A percentile compares a stretch with the other conserved stretches of the same genome.
Evolutionary conservation across 2,329 filamentous ascomycete species (phyloP).

Genomic region (Colletotrichum kahawae): DNA sequence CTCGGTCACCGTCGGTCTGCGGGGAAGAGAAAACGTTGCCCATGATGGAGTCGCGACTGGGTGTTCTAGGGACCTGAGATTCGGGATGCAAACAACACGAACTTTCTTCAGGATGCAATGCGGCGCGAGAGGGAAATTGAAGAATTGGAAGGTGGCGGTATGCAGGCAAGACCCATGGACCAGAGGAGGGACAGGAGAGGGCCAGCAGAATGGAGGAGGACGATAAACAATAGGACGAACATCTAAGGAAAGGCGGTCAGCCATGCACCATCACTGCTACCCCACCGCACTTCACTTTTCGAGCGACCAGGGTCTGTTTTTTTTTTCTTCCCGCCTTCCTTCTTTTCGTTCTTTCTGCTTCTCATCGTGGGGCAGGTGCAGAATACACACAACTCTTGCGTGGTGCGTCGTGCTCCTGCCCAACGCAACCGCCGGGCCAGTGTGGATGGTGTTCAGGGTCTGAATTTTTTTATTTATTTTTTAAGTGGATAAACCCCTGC

Average conservation of each 20-base stretch:
- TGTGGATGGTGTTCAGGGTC: slow-evolving; percentile 6
- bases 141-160: neutral
- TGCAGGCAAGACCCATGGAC: slow-evolving; percentile 21
- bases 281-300: neutral
- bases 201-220: neutral
- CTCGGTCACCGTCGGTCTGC: slow-evolving; percentile 35
- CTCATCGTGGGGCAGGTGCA: slow-evolving; percentile 4
- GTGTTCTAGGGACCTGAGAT: neutral
- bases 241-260: slow-evolving; percentile 13
- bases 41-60: slow-evolving; percentile 28
- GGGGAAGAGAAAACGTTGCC: slow-evolving; percentile 44
- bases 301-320: neutral
- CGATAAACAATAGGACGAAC: neutral
- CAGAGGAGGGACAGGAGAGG: neutral
- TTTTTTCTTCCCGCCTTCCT: neutral
- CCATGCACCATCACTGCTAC: neutral
- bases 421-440: neutral
- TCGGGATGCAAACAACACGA: neutral
- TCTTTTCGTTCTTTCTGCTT: neutral
- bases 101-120: neutral
- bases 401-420: neutral
- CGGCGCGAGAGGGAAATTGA: neutral
- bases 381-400: neutral
- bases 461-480: neutral
- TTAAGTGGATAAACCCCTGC: slow-evolving; percentile 13